Evolutionary conservation across 768 basidiomycete species (phyloP).

Genomic region (Tylopilus balloui): DNA sequence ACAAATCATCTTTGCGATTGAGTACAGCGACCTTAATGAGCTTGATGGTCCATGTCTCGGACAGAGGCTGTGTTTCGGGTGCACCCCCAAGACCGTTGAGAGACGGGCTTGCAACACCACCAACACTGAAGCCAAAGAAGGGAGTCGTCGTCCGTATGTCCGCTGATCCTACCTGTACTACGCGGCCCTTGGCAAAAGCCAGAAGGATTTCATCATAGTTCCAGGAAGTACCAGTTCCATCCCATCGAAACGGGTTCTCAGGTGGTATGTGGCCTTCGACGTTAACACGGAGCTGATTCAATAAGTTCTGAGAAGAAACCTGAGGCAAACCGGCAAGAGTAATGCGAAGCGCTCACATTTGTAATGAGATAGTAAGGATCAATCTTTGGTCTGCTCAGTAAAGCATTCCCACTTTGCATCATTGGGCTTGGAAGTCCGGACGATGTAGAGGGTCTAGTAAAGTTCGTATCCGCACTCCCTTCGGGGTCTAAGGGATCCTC

Average conservation of each 20-base stretch:
- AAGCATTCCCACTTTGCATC: slow-evolving; percentile 32
- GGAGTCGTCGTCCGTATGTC: slow-evolving; percentile 39
- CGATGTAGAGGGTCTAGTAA: slow-evolving; percentile 39
- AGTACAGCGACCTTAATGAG: slow-evolving; percentile 80
- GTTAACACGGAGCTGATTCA: slow-evolving; percentile 65
- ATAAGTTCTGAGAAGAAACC: slow-evolving; percentile 45
- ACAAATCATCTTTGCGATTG: slow-evolving; percentile 73
- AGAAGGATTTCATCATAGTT: slow-evolving; percentile 60
- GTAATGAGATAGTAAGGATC: slow-evolving; percentile 92
- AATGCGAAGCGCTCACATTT: slow-evolving; percentile 45
- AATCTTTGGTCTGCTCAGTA: slow-evolving; percentile 62
- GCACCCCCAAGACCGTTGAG: slow-evolving; percentile 25
- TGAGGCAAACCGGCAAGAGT: slow-evolving; percentile 7
- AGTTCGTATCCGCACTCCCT: slow-evolving; percentile 39
- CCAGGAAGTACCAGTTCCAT: slow-evolving; percentile 64
- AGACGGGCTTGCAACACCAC: slow-evolving; percentile 32
- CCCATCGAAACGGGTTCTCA: slow-evolving; percentile 61
- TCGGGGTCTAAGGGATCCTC: slow-evolving; percentile 81
- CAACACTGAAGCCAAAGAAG: slow-evolving; percentile 40
- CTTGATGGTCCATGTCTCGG: slow-evolving; percentile 49
- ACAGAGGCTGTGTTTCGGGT: slow-evolving; percentile 22
- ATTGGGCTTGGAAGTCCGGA: slow-evolving; percentile 28
- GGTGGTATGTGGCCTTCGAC: slow-evolving; percentile 54
- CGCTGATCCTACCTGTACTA: slow-evolving; percentile 50
- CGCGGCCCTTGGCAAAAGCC: slow-evolving; percentile 56